Base-by-base conservation (phyloP, 768 basidiomycete genomes). In the button mushroom (Agaricus bisporus) region DNA sequence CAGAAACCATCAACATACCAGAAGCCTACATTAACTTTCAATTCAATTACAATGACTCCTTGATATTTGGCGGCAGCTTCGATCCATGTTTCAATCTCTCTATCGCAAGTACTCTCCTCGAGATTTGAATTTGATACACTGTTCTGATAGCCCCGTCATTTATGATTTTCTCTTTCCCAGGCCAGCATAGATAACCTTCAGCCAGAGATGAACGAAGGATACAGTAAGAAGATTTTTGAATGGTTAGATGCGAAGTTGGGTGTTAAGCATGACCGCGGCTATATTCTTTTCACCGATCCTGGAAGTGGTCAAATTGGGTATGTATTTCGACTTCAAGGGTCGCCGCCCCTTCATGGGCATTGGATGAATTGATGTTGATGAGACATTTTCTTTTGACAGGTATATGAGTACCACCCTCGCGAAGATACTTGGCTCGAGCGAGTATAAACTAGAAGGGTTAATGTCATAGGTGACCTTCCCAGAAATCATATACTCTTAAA, bases 11-110 rank as follows among this genome's bases (percentile, higher is more conserved):
- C 56, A 63, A 65, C 0, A 87, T 85, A 62, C 82, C 82, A 0
- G 78, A 83, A 60, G 28, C 54, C 12, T 73, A 75, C 58, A 79
- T 88, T 58, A 71, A 74, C 15, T 68, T 80, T 56, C 73, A 74
- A 57, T 74, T 81, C 59, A 71, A 64, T 11, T 73, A 82, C 69
- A 81, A 83, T 58, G 81, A 86, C 49, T 73, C 71, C 32, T 73
- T 87, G 54, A 75, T 81, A 2, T 87, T 81, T 61, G 71, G 59
- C 17, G 86, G 85, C 11, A 78, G 78, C 3, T 77, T 85, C 49
- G 85, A 86, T 12, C 86, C 86, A 17, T 81, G 84, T 3, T 78
- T 85, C 66, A 69, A 77, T 48, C 67, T 88, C 50, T 66, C 65
- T 44, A 68, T 85, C 54, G 87, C 88, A 55, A 49, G 85, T 72